A percentile compares a stretch with the other conserved stretches of the same genome.
phyloP scores from a whole-genome alignment of 169 alveolate species.

The Toxoplasma gondii region DNA sequence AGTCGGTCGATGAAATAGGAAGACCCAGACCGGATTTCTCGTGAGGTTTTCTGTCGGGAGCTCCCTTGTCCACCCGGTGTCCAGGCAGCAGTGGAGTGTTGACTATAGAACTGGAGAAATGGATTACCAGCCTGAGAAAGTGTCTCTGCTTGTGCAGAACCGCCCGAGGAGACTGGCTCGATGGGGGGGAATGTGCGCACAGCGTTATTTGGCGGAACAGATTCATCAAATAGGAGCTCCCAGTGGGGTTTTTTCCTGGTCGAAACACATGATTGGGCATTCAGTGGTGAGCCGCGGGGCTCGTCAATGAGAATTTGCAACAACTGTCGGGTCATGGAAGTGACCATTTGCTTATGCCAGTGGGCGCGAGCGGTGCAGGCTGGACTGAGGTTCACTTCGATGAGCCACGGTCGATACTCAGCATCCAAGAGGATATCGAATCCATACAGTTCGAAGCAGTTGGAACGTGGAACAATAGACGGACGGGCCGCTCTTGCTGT shows the following conservation, averaged over 20 bases:
- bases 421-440: constrained; percentile 93
- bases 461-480: constrained; percentile 78
- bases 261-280: not conserved
- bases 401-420: constrained; percentile 93
- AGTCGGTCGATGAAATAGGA: not conserved
- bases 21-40: not conserved
- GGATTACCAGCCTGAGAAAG: not conserved
- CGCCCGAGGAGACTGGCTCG: not conserved
- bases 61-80: not conserved
- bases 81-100: not conserved
- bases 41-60: not conserved
- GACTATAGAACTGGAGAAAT: constrained; percentile 10
- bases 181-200: constrained; percentile 39
- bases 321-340: constrained; percentile 75
- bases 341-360: constrained; percentile 78
- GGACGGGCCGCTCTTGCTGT: constrained; percentile 55
- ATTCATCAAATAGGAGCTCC: constrained; percentile 57
- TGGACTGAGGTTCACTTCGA: constrained; percentile 96
- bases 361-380: constrained; percentile 83
- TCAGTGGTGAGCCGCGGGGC: not conserved
- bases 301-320: constrained; percentile 36
- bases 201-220: constrained; percentile 23
- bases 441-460: constrained; percentile 91
- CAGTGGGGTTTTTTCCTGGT: not conserved
- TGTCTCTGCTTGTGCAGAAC: not conserved